phyloP scores from a whole-genome alignment of 2,329 filamentous ascomycete species.

The Cladosporium sp. region DNA sequence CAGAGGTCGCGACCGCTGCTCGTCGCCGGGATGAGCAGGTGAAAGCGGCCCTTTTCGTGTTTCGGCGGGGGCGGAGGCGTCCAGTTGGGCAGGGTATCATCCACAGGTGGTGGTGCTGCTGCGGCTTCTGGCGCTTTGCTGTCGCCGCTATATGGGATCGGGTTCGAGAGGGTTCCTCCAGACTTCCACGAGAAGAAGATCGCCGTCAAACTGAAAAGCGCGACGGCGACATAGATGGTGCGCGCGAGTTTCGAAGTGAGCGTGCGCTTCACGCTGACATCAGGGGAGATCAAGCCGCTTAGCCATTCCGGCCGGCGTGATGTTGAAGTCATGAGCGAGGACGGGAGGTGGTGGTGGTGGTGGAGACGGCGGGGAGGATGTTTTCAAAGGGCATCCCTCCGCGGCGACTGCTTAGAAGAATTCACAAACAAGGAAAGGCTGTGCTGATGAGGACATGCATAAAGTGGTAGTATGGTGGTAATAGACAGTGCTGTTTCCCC shows the following conservation, averaged over 20 bases:
- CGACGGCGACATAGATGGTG: constrained; percentile 6
- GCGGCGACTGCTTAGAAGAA: neutral
- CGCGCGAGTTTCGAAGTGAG: constrained; percentile 8
- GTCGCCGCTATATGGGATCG: constrained; percentile 8
- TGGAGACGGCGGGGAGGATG: neutral
- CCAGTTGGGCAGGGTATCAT: neutral
- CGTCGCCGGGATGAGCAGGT: constrained; percentile 52
- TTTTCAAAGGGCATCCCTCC: constrained; percentile 4
- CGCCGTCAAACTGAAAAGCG: constrained; percentile 1
- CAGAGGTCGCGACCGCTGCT: constrained; percentile 50
- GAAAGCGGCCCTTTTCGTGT: constrained; percentile 37
- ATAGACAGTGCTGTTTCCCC: neutral
- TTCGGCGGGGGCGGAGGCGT: constrained; percentile 6
- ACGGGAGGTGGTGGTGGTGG: neutral
- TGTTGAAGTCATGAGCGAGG: constrained; percentile 1
- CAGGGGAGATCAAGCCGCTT: constrained; percentile 1
- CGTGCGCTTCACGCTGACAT: constrained; percentile 10
- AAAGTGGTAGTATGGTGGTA: neutral
- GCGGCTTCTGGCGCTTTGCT: neutral
- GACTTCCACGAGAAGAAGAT: constrained; percentile 10
- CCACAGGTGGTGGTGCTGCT: neutral
- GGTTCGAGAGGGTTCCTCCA: constrained; percentile 3
- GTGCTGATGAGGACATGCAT: neutral
- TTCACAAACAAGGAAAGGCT: neutral
- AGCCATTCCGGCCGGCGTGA: constrained; percentile 10